Base-by-base conservation (phyloP, 139 green algal genomes). In the Medakamo hakoo region DNA sequence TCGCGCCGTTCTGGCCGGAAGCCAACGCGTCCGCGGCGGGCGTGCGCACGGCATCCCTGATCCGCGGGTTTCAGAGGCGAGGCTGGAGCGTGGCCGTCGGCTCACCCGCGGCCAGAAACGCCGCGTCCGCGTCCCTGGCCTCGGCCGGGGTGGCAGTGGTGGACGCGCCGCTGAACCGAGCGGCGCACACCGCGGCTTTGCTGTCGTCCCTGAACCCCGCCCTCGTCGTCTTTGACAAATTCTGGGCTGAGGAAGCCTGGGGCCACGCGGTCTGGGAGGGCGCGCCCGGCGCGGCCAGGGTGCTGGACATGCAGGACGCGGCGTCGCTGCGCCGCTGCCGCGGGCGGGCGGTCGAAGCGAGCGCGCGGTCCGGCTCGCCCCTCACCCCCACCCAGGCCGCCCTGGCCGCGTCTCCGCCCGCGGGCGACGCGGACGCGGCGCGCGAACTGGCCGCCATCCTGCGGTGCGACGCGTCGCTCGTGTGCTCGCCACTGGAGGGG, bases 261-360 rank as follows among this genome's bases (percentile, higher is more conserved):
- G 79, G 68, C 20, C 82, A 76, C 30, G 56, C 59, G 0, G 64
- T 86, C 4, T 63, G 65, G 19, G 57, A 75, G n/a, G 31, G 63
- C 22, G 64, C 63, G 19, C 74, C 79, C 14, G 4, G 59, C 21
- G 69, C 67, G 16, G 29, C 80, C 31, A 60, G 76, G 1, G 63
- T 86, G 5, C 69, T 87, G 3, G 81, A 87, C 66, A 84, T 82
- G 72, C 79, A 86, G 58, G 81, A 87, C 64, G 58, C 80, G 24
- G 76, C 84, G 59, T 69, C 66, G 22, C 61, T 87, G n/a, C 64
- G 74, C 26, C 32, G 57, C 40, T 62, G 25, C 3, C 65, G 71
- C 27, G 40, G 40, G 40, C 9, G 9, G 40, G 40, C 40, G 16
- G 40, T 16, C 40, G 16, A 9, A 52, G 40, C 40, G n/a, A n/a